These are phyloP conservation scores for Wickerhamiella qilinensis DNA, from an alignment of 805 yeast genomes.

Conservation along the genomic window DNA sequence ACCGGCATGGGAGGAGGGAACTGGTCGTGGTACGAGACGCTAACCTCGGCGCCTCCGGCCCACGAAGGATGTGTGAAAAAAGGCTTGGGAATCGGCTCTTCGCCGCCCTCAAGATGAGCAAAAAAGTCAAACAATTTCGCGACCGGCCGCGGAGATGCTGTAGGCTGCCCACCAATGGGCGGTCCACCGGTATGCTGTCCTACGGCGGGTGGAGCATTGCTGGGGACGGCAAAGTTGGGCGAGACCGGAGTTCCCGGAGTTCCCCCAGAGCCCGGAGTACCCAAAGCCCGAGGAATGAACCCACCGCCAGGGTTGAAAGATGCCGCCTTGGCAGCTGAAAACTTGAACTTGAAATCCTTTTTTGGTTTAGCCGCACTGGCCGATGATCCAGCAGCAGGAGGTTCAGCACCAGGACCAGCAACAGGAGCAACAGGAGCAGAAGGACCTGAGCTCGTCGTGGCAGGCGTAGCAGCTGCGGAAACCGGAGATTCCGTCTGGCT, in stretches of 20 bases:
- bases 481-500: constrained; percentile 5
- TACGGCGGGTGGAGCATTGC: too few species aligned
- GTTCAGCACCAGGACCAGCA: constrained; percentile 41
- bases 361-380: constrained; percentile 16
- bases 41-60: constrained; percentile 6
- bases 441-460: constrained; percentile 14
- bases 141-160: not conserved
- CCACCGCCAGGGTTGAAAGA: constrained; percentile 29
- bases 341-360: constrained; percentile 39
- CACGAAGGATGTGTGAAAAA: constrained; percentile 13
- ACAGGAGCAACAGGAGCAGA: constrained; percentile 37
- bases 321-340: constrained; percentile 53
- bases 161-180: too few species aligned
- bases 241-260: too few species aligned
- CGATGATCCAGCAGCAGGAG: not conserved
- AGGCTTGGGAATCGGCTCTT: constrained; percentile 14
- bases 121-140: constrained; percentile 8
- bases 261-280: too few species aligned
- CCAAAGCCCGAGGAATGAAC: too few species aligned
- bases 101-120: constrained; percentile 23
- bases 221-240: too few species aligned
- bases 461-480: constrained; percentile 11
- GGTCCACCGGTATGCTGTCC: too few species aligned
- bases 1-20: constrained; percentile 1
- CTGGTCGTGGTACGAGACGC: constrained; percentile 8